These are phyloP conservation scores for Novymonas esmeraldas DNA, from an alignment of 208 protist genomes.

Conservation along the genomic window DNA sequence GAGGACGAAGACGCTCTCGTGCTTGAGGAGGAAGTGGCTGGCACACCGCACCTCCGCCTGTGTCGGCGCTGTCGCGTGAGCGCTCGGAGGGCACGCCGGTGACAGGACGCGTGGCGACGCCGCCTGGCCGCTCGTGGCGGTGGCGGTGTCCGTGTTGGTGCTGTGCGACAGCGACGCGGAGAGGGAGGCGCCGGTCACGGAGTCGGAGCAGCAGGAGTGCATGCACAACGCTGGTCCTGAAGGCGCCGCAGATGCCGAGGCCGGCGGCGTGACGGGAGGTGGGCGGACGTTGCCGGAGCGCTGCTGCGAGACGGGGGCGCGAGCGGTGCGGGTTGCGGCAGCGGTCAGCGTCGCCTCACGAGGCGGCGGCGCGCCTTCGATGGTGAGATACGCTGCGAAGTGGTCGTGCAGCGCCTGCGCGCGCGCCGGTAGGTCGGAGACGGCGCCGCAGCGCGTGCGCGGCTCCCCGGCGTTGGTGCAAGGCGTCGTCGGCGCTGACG, in stretches of 20 bases:
- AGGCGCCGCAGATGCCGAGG: too few relatives aligned
- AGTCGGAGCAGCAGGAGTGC: slow-evolving; percentile 20
- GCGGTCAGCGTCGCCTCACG: not conserved
- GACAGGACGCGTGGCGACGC: too few relatives aligned
- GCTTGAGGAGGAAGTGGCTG: slow-evolving; percentile 18
- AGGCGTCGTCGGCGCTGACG: not conserved
- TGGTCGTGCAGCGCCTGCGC: slow-evolving; percentile 16
- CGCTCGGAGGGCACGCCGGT: not conserved
- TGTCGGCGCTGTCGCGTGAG: not conserved
- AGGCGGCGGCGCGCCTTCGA: slow-evolving; percentile 10
- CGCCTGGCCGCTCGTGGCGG: not conserved
- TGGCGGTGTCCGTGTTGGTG: slow-evolving; percentile 1
- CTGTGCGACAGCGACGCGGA: slow-evolving; percentile 13
- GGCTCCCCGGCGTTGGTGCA: too few relatives aligned
- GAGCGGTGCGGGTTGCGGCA: not conserved
- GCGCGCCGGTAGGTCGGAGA: not conserved
- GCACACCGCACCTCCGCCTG: slow-evolving; percentile 25
- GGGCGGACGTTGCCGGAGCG: too few relatives aligned
- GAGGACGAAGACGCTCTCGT: slow-evolving; percentile 41
- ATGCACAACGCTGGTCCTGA: too few relatives aligned
- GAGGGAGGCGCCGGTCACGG: not conserved
- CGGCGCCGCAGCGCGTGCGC: too few relatives aligned
- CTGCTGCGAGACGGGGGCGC: too few relatives aligned
- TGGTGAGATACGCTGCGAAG: slow-evolving; percentile 6
- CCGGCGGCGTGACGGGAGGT: too few relatives aligned